A percentile compares a stretch with the other conserved stretches of the same genome.
Evolutionary conservation across 169 alveolate species (phyloP).

Genomic region (Eimeria maxima): DNA sequence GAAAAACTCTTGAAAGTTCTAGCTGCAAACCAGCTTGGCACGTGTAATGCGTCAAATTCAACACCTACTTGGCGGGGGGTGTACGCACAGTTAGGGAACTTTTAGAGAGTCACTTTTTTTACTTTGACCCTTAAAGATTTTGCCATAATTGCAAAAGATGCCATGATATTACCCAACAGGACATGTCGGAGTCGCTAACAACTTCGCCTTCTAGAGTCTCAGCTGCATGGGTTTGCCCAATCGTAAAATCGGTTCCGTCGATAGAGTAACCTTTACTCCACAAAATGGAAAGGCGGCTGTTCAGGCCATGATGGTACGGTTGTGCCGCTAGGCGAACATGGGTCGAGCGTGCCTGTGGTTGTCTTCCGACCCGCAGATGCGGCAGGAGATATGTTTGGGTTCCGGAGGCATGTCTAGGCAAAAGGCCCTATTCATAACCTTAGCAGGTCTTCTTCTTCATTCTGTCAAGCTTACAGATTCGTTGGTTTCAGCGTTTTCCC

Average conservation of each 20-base stretch:
- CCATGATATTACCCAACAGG: not conserved
- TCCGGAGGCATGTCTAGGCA: not conserved
- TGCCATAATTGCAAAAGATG: not conserved
- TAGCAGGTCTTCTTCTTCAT: not conserved
- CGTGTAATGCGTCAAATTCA: not conserved
- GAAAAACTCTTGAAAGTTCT: not conserved
- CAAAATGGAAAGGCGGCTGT: constrained; percentile 6
- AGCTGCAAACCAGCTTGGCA: not conserved
- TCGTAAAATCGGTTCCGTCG: not conserved
- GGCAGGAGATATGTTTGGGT: not conserved
- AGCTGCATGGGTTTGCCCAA: not conserved
- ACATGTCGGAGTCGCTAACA: not conserved
- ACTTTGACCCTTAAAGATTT: not conserved
- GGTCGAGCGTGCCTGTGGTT: not conserved
- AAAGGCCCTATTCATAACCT: not conserved
- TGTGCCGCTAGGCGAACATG: not conserved
- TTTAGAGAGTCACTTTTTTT: not conserved
- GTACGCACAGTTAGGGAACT: not conserved
- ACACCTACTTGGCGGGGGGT: not conserved
- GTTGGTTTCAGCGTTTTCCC: not conserved
- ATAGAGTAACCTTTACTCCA: not conserved
- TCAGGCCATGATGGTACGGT: not conserved
- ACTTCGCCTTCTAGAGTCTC: not conserved
- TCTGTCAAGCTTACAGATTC: not conserved
- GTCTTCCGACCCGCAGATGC: not conserved